These are phyloP conservation scores for Erysimum cheiri DNA, from an alignment of 441 rosid species.

Conservation along the genomic window DNA sequence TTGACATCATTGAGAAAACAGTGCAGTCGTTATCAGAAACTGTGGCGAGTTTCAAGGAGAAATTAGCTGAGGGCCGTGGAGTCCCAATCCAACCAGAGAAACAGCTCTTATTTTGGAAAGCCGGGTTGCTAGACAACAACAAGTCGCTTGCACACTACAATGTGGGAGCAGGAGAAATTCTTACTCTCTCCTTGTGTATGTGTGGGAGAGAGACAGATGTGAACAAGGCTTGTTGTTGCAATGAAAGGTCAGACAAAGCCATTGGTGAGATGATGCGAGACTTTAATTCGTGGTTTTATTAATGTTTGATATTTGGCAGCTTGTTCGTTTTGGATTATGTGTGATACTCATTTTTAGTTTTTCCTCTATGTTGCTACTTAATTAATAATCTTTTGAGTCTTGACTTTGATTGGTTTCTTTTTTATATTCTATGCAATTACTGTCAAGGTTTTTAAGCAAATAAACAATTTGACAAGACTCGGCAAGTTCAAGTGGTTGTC, in stretches of 20 bases:
- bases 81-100: constrained; percentile 82
- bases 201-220: background rate
- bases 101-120: constrained; percentile 84
- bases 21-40: constrained; percentile 78
- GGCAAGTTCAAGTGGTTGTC: too few species aligned
- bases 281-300: too few species aligned
- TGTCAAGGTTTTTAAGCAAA: too few species aligned
- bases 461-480: too few species aligned
- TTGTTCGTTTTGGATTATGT: too few species aligned
- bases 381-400: too few species aligned
- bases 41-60: constrained; percentile 47
- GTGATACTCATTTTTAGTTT: too few species aligned
- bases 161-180: constrained; percentile 61
- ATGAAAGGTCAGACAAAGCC: background rate
- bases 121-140: constrained; percentile 79
- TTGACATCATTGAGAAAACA: constrained; percentile 56
- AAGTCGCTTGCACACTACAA: constrained; percentile 81
- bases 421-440: too few species aligned
- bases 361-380: too few species aligned
- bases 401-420: too few species aligned
- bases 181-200: constrained; percentile 53
- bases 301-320: too few species aligned
- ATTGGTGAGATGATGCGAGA: background rate
- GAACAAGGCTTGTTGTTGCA: background rate
- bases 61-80: constrained; percentile 68